Conservation (phyloP, 2,329 filamentous ascomycete genomes). For the Piedraia hortae region DNA sequence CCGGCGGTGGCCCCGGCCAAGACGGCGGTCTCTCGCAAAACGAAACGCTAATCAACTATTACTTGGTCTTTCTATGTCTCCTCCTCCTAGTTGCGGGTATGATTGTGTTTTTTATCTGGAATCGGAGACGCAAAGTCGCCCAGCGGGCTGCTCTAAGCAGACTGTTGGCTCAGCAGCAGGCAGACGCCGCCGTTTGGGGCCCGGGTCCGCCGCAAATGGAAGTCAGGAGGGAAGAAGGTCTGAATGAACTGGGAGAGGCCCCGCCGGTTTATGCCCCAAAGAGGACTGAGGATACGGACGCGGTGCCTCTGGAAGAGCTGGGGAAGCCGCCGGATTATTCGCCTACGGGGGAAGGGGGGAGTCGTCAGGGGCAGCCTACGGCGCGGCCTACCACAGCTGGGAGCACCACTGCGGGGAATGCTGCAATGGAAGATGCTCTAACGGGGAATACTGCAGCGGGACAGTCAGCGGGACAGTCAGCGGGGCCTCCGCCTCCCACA, state of each 20-base stretch:
- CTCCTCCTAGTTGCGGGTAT: conserved; percentile 20
- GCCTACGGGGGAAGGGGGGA: too few species aligned
- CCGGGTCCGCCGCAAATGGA: conserved; percentile 3
- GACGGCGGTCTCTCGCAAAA: too few species aligned
- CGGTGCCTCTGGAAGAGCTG: conserved; percentile 3
- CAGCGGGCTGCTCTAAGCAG: conserved; percentile 1
- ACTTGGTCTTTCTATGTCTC: conserved; percentile 30
- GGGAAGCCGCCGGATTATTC: too few species aligned
- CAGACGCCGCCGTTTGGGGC: conserved; percentile 1
- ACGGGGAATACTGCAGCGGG: too few species aligned
- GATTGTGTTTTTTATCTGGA: conserved; percentile 18
- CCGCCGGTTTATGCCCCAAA: conserved; percentile 31
- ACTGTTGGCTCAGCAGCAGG: conserved; percentile 1
- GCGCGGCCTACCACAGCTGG: too few species aligned
- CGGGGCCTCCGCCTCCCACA: too few species aligned
- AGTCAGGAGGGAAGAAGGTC: conserved; percentile 22
- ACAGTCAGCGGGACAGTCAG: too few species aligned
- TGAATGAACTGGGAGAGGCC: conserved; percentile 36
- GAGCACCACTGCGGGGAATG: too few species aligned
- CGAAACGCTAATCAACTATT: conserved; percentile 22
- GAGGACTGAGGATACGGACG: conserved; percentile 4
- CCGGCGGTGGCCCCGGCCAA: too few species aligned
- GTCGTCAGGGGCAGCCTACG: too few species aligned
- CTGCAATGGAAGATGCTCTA: too few species aligned
- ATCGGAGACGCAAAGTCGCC: conserved; percentile 15